Conservation (phyloP, 257 asterid species). For the Ocimum tenuiflorum region DNA sequence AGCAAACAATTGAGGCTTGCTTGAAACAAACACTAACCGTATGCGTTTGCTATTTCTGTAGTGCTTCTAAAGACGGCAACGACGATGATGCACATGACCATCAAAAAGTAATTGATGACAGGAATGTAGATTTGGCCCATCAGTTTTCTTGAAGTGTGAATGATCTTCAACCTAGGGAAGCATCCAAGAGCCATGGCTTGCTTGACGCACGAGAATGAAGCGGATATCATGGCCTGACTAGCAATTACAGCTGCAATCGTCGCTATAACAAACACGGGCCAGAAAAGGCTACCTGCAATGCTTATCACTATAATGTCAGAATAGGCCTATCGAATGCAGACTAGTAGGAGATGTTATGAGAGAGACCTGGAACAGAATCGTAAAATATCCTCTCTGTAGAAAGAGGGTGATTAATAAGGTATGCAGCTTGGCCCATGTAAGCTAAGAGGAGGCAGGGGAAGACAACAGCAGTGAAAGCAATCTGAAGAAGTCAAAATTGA, state of each 20-base stretch:
- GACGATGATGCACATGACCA: conserved; percentile 87
- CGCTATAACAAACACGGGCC: conserved; percentile 85
- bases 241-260: conserved; percentile 92
- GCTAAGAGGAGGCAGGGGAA: conserved; percentile 94
- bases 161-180: conserved; percentile 87
- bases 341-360: background rate
- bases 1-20: too few relatives aligned
- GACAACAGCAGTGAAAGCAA: conserved; percentile 77
- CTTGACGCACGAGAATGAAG: conserved; percentile 88
- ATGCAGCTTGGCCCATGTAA: conserved; percentile 98
- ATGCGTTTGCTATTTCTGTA: conserved; percentile 78
- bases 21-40: conserved; percentile 45
- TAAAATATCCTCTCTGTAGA: conserved; percentile 55
- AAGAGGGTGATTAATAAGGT: conserved; percentile 59
- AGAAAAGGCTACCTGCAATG: conserved; percentile 58
- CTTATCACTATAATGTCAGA: conserved; percentile 23
- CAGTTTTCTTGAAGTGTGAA: conserved; percentile 76
- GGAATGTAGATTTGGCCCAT: conserved; percentile 98
- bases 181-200: conserved; percentile 98
- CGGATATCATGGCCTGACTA: conserved; percentile 98
- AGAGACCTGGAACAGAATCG: conserved; percentile 79
- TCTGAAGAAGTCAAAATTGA: conserved; percentile 34
- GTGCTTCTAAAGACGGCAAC: conserved; percentile 87
- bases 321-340: background rate
- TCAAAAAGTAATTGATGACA: conserved; percentile 79